These are phyloP conservation scores for Hirsutella thompsonii DNA, from an alignment of 2,329 filamentous ascomycete genomes.

Conservation along the genomic window DNA sequence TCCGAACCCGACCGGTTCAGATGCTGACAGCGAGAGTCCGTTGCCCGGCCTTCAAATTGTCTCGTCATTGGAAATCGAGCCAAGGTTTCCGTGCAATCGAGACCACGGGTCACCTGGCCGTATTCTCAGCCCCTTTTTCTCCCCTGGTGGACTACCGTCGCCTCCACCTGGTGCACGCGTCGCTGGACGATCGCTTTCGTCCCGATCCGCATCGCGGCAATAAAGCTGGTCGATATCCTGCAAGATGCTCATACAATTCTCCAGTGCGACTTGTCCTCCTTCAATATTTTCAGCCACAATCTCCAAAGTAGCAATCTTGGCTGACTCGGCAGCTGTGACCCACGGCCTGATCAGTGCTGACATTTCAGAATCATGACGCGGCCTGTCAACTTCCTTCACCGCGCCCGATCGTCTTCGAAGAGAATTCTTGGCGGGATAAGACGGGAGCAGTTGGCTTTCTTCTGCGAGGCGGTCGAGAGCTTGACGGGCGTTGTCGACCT, in stretches of 20 bases:
- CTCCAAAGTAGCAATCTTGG: constrained; percentile 46
- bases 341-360: constrained; percentile 38
- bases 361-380: constrained; percentile 24
- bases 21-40: too few relatives aligned
- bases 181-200: constrained; percentile 10
- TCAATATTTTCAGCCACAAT: constrained; percentile 47
- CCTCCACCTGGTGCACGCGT: not conserved
- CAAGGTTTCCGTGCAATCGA: constrained; percentile 37
- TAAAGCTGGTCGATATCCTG: constrained; percentile 36
- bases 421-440: constrained; percentile 29
- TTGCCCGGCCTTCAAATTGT: constrained; percentile 4
- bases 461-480: constrained; percentile 41
- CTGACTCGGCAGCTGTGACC: constrained; percentile 46
- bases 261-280: constrained; percentile 41
- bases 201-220: constrained; percentile 16
- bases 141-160: constrained; percentile 3
- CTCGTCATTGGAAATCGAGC: constrained; percentile 30
- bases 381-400: constrained; percentile 26
- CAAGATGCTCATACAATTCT: constrained; percentile 35
- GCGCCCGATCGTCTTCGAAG: constrained; percentile 25
- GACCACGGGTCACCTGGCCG: constrained; percentile 32
- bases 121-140: constrained; percentile 8
- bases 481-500: constrained; percentile 36
- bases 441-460: constrained; percentile 47
- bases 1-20: too few relatives aligned